Percentiles rank a stretch among this genome's conserved stretches.
phyloP scores from a whole-genome alignment of 345 rosid species.

The Populus alba region DNA sequence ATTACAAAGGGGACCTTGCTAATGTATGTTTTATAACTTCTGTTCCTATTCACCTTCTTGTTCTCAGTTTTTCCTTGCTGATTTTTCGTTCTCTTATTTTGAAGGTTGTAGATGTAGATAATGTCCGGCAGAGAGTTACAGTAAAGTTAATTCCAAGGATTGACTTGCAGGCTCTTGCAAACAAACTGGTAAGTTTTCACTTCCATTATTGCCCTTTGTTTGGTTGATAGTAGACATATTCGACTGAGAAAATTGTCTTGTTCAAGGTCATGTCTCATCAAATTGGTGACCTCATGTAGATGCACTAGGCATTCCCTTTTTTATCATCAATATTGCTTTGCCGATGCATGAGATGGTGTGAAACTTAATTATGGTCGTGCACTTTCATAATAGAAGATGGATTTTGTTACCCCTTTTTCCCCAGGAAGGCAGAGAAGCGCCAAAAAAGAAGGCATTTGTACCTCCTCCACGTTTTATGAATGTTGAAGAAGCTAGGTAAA shows the following conservation, averaged over 20 bases:
- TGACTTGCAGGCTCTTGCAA: conserved; percentile 88
- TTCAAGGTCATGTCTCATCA: neutral
- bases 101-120: conserved; percentile 94
- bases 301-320: neutral
- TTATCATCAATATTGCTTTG: neutral
- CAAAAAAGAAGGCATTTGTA: conserved; percentile 84
- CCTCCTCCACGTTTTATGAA: conserved; percentile 98
- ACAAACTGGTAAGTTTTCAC: conserved; percentile 60
- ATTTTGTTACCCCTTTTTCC: neutral
- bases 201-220: neutral
- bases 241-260: neutral
- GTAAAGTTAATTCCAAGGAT: conserved; percentile 92
- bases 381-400: neutral
- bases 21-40: conserved; percentile 46
- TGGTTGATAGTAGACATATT: neutral
- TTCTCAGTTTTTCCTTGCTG: conserved; percentile 1
- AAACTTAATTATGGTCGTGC: neutral
- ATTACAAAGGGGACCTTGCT: conserved; percentile 92
- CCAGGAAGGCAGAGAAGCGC: conserved; percentile 87
- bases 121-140: conserved; percentile 84
- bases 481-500: conserved; percentile 90
- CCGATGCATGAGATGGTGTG: neutral
- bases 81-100: conserved; percentile 1
- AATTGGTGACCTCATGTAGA: neutral
- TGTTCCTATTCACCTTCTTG: neutral